phyloP scores from a whole-genome alignment of 1,284 basidiomycete genomes.

The Lentinus polychrous region DNA sequence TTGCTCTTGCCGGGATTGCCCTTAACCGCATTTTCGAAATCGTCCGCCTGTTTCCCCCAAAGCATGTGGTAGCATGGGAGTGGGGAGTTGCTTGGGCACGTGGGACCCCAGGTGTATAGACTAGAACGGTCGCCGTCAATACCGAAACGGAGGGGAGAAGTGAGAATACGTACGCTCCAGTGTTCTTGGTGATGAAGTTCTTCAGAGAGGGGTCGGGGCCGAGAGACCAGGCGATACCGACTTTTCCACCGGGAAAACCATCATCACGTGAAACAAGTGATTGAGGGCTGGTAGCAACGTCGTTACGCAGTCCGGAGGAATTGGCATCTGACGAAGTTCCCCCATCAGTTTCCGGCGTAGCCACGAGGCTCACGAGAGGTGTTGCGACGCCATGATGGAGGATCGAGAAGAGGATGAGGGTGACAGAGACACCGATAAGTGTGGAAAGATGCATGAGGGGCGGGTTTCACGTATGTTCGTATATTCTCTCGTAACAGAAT shows the following conservation, averaged over 20 bases:
- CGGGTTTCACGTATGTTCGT: no score
- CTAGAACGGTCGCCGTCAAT: conserved; percentile 23
- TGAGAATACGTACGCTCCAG: conserved; percentile 34
- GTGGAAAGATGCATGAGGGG: no score
- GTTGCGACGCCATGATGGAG: no score
- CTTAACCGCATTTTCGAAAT: conserved; percentile 38
- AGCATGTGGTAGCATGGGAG: conserved; percentile 59
- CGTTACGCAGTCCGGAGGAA: no score
- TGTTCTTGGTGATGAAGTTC: conserved; percentile 34
- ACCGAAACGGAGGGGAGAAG: not conserved
- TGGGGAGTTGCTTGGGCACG: conserved; percentile 34
- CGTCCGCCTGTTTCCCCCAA: conserved; percentile 51
- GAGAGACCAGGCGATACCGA: conserved; percentile 61
- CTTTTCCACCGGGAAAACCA: conserved; percentile 30
- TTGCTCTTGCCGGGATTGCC: conserved; percentile 32
- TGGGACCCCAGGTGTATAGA: conserved; percentile 52
- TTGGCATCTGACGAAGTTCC: no score
- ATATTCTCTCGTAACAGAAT: no score
- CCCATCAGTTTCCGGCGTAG: no score
- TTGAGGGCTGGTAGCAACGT: no score
- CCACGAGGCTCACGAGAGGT: no score
- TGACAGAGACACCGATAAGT: no score
- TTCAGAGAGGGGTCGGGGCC: conserved; percentile 37
- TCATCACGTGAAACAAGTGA: no score
- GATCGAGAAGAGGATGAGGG: no score